These are phyloP conservation scores for Perilla frutescens DNA, from an alignment of 257 asterid genomes.

Conservation along the genomic window DNA sequence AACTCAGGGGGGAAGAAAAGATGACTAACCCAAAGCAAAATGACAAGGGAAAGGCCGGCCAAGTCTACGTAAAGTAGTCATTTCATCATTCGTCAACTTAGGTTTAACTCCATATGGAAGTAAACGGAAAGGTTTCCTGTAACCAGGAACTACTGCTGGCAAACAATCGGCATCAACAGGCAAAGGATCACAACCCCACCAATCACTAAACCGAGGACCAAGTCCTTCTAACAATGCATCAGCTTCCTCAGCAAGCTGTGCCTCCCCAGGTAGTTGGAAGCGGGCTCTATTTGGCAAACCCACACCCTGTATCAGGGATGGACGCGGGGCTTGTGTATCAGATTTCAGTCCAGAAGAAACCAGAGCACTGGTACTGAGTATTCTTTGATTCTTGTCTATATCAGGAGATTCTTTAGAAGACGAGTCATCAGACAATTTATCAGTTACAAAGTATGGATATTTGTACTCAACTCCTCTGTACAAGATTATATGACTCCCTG, in stretches of 20 bases:
- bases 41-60: constrained; percentile 93
- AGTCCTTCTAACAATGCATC: constrained; percentile 82
- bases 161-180: constrained; percentile 97
- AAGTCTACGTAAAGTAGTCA: constrained; percentile 84
- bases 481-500: constrained; percentile 84
- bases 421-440: constrained; percentile 36
- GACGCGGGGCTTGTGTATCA: constrained; percentile 39
- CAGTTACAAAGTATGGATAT: constrained; percentile 81
- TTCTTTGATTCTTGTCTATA: constrained; percentile 41
- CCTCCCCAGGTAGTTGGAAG: constrained; percentile 94
- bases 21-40: constrained; percentile 86
- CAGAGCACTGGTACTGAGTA: constrained; percentile 29
- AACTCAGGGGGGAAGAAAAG: background rate
- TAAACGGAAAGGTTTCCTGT: constrained; percentile 83
- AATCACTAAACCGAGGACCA: constrained; percentile 94
- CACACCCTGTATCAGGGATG: constrained; percentile 74
- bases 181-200: constrained; percentile 97
- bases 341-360: constrained; percentile 42
- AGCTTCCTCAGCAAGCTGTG: constrained; percentile 80
- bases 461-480: constrained; percentile 89
- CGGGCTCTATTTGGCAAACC: constrained; percentile 87
- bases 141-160: constrained; percentile 87
- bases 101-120: constrained; percentile 94
- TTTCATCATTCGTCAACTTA: constrained; percentile 87
- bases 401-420: constrained; percentile 51